Conservation (phyloP, 176 grass and related monocot species). For the maize (Zea mays) region DNA sequence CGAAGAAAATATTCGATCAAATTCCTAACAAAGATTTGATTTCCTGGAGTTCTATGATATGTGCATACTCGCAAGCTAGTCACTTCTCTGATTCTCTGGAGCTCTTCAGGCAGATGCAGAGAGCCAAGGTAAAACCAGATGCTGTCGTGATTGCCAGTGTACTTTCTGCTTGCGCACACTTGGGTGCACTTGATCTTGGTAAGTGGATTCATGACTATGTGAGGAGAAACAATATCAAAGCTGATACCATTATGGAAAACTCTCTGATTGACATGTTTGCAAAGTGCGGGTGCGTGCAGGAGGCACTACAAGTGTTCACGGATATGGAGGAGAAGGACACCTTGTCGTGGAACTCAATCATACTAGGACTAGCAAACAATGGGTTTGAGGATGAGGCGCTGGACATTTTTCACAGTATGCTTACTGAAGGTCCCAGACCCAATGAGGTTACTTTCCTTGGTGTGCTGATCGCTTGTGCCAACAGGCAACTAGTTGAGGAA, state of each 20-base stretch:
- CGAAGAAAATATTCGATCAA: conserved; percentile 50
- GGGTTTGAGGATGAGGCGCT: conserved; percentile 39
- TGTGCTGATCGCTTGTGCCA: conserved; percentile 47
- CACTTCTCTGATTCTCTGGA: conserved; percentile 50
- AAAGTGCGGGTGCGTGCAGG: conserved; percentile 42
- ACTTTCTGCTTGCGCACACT: conserved; percentile 48
- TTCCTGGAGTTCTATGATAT: conserved; percentile 63
- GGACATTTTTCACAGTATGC: conserved; percentile 37
- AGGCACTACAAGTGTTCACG: conserved; percentile 42
- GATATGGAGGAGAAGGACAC: conserved; percentile 48
- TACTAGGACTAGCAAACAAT: conserved; percentile 46
- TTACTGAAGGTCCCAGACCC: conserved; percentile 36
- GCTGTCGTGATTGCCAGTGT: conserved; percentile 42
- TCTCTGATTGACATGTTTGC: conserved; percentile 51
- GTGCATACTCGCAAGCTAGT: conserved; percentile 47
- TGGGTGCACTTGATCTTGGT: conserved; percentile 46
- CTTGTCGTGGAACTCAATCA: conserved; percentile 53
- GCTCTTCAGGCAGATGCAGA: conserved; percentile 56
- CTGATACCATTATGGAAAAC: conserved; percentile 44
- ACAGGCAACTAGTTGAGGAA: conserved; percentile 36
- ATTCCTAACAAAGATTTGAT: conserved; percentile 55
- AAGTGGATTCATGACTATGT: conserved; percentile 54
- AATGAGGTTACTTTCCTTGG: conserved; percentile 52
- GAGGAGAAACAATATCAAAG: conserved; percentile 44
- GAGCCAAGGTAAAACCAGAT: conserved; percentile 51